These are phyloP conservation scores for Bertia moriformis DNA, from an alignment of 2,329 filamentous ascomycete genomes.

Conservation along the genomic window DNA sequence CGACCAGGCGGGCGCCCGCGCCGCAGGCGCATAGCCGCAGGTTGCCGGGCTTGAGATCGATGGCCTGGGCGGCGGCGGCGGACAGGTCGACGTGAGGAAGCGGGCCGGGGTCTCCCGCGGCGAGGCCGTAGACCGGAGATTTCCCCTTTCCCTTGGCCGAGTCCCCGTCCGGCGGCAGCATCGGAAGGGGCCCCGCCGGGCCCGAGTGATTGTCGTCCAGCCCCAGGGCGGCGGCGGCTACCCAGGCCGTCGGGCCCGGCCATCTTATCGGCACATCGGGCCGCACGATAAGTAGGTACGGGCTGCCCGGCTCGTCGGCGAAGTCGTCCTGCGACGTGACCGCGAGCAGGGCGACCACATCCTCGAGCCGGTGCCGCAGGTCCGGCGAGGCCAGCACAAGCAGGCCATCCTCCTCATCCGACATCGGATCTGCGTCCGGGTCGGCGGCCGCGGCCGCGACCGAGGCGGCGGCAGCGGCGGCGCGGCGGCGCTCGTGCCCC, in stretches of 20 bases:
- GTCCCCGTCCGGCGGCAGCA: too few species aligned
- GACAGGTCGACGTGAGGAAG: too few species aligned
- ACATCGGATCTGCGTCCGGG: too few species aligned
- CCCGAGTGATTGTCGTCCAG: too few species aligned
- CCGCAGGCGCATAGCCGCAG: conserved; percentile 79
- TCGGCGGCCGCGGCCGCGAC: too few species aligned
- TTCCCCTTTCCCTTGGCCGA: too few species aligned
- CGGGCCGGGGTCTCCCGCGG: conserved; percentile 31
- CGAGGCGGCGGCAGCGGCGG: too few species aligned
- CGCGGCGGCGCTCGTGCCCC: too few species aligned
- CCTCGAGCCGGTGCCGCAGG: conserved; percentile 59
- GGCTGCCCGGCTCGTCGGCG: conserved; percentile 61
- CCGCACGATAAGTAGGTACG: conserved; percentile 72
- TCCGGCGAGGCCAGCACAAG: conserved; percentile 76
- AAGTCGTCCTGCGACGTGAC: conserved; percentile 41
- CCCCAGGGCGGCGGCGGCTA: too few species aligned
- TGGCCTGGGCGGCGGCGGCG: conserved; percentile 63
- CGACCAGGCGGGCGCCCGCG: conserved; percentile 62
- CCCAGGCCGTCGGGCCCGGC: conserved; percentile 70
- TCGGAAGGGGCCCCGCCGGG: too few species aligned
- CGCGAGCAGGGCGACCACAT: conserved; percentile 74
- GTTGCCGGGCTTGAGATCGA: conserved; percentile 76
- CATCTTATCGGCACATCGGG: conserved; percentile 69
- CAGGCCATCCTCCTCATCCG: conserved; percentile 63
- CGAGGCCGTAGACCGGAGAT: too few species aligned